Evolutionary conservation across 768 basidiomycete genomes (phyloP).

Genomic region (Trametes elegans): DNA sequence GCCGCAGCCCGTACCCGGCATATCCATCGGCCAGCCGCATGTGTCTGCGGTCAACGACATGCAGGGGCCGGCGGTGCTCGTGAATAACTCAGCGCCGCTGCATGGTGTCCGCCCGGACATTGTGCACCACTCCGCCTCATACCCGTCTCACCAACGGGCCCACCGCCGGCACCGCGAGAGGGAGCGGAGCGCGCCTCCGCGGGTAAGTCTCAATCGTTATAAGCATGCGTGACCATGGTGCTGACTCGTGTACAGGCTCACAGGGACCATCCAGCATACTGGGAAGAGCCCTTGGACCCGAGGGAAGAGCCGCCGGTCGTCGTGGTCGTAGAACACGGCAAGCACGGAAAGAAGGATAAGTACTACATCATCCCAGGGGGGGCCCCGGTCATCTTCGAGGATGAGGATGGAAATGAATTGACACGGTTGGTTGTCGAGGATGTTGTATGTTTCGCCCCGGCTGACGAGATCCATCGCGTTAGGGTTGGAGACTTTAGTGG

Average conservation of each 20-base stretch:
- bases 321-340: conserved; percentile 30
- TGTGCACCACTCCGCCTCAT: conserved; percentile 15
- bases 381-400: conserved; percentile 64
- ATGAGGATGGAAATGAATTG: conserved; percentile 61
- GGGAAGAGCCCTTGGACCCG: conserved; percentile 16
- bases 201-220: background rate
- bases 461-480: background rate
- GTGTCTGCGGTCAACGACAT: conserved; percentile 10
- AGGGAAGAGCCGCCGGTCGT: conserved; percentile 29
- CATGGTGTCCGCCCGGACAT: conserved; percentile 25
- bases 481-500: conserved; percentile 55
- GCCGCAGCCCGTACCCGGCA: conserved; percentile 11
- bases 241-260: background rate
- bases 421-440: conserved; percentile 42
- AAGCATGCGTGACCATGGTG: no score
- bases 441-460: background rate
- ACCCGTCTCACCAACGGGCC: conserved; percentile 4
- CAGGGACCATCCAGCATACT: conserved; percentile 15
- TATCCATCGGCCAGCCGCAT: conserved; percentile 11
- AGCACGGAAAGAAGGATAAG: conserved; percentile 29
- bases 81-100: conserved; percentile 11
- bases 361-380: conserved; percentile 67
- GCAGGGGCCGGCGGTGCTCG: conserved; percentile 24
- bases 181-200: conserved; percentile 11
- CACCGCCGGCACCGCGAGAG: conserved; percentile 10